phyloP scores from a whole-genome alignment of 306 rosid genomes.

The Psophocarpus tetragonolobus region DNA sequence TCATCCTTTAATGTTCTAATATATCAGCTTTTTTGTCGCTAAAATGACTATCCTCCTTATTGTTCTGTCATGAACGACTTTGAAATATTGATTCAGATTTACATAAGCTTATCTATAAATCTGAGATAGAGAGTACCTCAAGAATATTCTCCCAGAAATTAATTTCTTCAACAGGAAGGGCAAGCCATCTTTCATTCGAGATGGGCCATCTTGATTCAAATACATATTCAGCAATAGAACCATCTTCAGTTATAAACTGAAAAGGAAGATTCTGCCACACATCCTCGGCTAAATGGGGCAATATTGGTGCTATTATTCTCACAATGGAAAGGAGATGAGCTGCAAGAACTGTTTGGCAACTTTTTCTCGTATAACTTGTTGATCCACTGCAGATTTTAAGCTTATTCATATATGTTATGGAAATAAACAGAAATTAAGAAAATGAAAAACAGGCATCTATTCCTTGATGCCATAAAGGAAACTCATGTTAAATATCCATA shows the following conservation, averaged over 20 bases:
- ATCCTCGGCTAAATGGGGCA: conserved; percentile 99
- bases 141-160: conserved; percentile 85
- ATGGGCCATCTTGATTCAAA: conserved; percentile 95
- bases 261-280: conserved; percentile 98
- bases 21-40: background rate
- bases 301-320: conserved; percentile 83
- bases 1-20: background rate
- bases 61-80: conserved; percentile 6
- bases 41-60: background rate
- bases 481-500: background rate
- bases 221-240: conserved; percentile 78
- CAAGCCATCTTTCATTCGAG: conserved; percentile 68
- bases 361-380: conserved; percentile 80
- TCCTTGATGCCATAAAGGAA: background rate
- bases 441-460: conserved; percentile 16
- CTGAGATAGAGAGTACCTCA: conserved; percentile 57
- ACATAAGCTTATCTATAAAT: background rate
- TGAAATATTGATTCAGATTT: background rate
- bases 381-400: conserved; percentile 67
- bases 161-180: conserved; percentile 68
- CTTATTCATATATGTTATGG: background rate
- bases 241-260: conserved; percentile 56
- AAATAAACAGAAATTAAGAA: background rate
- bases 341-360: conserved; percentile 95
- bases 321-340: conserved; percentile 79